Evolutionary conservation across 495 filamentous ascomycete genomes (phyloP).

Genomic region (Annulohypoxylon stygium): DNA sequence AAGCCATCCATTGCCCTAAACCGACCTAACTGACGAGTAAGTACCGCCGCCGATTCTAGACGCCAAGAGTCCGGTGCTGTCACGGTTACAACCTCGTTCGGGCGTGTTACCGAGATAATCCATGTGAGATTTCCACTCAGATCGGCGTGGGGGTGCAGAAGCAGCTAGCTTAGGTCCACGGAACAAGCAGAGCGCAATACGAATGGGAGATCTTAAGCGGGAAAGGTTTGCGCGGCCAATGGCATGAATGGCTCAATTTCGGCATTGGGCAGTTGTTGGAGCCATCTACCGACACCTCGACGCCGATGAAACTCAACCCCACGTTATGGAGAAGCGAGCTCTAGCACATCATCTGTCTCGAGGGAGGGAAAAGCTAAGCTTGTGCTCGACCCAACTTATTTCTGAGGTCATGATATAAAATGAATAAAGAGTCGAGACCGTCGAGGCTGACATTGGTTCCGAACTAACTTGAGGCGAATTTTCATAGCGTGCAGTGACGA

Average conservation of each 20-base stretch:
- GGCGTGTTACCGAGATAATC: constrained; percentile 45
- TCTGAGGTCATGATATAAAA: neutral
- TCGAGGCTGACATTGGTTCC: constrained; percentile 2
- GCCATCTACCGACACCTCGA: constrained; percentile 28
- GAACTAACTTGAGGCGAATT: constrained; percentile 3
- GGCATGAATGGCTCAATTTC: neutral
- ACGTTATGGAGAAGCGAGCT: constrained; percentile 5
- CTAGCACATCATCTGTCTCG: neutral
- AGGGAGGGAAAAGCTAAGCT: neutral
- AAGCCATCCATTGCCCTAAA: constrained; percentile 8
- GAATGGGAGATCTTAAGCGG: constrained; percentile 21
- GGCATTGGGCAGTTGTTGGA: constrained; percentile 10
- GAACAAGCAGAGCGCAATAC: constrained; percentile 10
- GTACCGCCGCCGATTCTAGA: constrained; percentile 29
- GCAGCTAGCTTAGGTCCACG: constrained; percentile 5
- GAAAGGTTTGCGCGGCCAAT: constrained; percentile 23
- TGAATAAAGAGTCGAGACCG: neutral
- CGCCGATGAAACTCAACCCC: constrained; percentile 41
- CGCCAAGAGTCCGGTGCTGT: constrained; percentile 40
- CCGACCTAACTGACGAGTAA: constrained; percentile 24
- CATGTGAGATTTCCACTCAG: constrained; percentile 29
- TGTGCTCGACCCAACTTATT: neutral
- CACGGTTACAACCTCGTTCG: constrained; percentile 39
- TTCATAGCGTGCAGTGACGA: constrained; percentile 6
- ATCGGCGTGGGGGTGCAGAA: constrained; percentile 41